Percentiles rank a stretch among this genome's conserved stretches.
Conservation (phyloP, 106 monocot genomes). For the Dendrobium chrysotoxum region DNA sequence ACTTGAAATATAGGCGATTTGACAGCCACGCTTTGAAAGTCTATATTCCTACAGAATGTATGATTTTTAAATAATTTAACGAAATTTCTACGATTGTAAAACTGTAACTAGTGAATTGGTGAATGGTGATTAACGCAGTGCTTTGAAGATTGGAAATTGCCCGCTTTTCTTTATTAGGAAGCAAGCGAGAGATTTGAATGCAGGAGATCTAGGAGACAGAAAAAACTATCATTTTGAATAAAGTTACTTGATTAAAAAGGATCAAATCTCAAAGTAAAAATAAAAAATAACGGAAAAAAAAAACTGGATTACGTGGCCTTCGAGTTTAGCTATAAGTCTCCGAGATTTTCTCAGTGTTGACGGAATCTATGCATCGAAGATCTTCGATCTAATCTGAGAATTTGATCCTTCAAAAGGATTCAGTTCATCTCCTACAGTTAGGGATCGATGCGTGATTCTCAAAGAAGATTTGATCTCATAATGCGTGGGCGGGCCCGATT, state of each 20-base stretch:
- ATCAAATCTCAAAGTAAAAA: not conserved
- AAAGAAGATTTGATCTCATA: not conserved
- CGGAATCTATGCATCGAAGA: not conserved
- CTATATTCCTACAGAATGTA: not conserved
- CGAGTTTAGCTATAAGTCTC: not conserved
- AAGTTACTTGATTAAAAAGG: not conserved
- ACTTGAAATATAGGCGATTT: not conserved
- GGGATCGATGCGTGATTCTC: not conserved
- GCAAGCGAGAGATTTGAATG: not conserved
- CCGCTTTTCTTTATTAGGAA: not conserved
- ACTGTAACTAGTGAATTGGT: not conserved
- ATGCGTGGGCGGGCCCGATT: not conserved
- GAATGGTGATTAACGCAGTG: not conserved
- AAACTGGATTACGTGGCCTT: not conserved
- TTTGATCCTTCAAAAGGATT: not conserved
- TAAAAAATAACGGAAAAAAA: not conserved
- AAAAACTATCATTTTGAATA: not conserved
- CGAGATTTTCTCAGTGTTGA: slow-evolving; percentile 4
- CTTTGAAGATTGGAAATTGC: not conserved
- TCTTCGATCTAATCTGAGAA: not conserved
- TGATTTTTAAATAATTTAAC: not conserved
- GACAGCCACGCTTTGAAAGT: not conserved
- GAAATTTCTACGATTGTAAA: not conserved
- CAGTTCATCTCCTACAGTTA: not conserved
- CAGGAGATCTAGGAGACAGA: not conserved